These are phyloP conservation scores for Pythium aphanidermatum DNA, from an alignment of 352 stramenopile species.

Conservation along the genomic window DNA sequence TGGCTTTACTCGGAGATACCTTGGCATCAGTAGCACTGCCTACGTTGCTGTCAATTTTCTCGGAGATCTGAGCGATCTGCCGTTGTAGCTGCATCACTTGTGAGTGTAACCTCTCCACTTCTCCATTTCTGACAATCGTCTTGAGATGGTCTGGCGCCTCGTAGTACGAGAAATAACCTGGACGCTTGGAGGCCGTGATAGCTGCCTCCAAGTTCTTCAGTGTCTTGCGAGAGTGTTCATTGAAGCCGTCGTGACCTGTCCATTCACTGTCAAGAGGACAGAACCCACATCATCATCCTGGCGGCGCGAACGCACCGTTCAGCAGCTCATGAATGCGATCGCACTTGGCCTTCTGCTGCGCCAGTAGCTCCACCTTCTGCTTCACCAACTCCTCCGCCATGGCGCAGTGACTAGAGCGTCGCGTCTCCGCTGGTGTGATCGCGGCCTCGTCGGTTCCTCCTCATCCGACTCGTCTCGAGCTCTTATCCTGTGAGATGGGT, in stretches of 20 bases:
- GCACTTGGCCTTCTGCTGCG: slow-evolving; percentile 56
- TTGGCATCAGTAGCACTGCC: background rate
- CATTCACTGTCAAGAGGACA: background rate
- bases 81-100: slow-evolving; percentile 60
- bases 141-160: slow-evolving; percentile 58
- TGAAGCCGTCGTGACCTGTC: slow-evolving; percentile 56
- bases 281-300: background rate
- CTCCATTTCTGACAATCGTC: slow-evolving; percentile 37
- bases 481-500: no score
- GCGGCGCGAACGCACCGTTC: slow-evolving; percentile 41
- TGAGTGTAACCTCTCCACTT: slow-evolving; percentile 52
- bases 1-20: slow-evolving; percentile 1
- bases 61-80: slow-evolving; percentile 59
- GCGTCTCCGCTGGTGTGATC: no score
- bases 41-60: slow-evolving; percentile 32
- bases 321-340: slow-evolving; percentile 56
- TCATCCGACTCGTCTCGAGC: no score
- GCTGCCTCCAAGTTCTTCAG: slow-evolving; percentile 77
- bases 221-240: slow-evolving; percentile 66
- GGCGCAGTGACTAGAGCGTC: no score
- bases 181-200: slow-evolving; percentile 65
- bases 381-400: slow-evolving; percentile 57
- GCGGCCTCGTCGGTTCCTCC: no score
- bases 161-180: slow-evolving; percentile 71
- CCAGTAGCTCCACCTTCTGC: slow-evolving; percentile 75